Conservation (phyloP, 2,329 filamentous ascomycete genomes). For the Botrytis hyacinthi region DNA sequence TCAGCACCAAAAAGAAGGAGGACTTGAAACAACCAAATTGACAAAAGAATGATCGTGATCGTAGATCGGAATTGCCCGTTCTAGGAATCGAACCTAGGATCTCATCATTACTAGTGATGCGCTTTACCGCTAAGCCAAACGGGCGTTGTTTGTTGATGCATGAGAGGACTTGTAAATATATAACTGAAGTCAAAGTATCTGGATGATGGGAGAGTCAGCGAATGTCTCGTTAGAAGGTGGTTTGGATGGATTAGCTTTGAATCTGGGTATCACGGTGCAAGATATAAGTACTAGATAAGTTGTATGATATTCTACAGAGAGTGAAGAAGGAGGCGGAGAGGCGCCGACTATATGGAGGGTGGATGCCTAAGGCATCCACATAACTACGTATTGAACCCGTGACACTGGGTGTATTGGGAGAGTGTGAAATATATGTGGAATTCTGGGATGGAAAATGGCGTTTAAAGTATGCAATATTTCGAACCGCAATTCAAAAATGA, state of each 20-base stretch:
- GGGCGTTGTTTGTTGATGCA: neutral
- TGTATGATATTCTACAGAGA: no score
- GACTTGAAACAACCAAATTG: no score
- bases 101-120: conserved; percentile 18
- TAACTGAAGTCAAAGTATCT: fast-evolving
- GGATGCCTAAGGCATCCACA: no score
- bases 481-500: no score
- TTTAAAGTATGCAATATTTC: no score
- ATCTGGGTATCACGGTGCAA: neutral
- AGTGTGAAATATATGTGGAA: neutral
- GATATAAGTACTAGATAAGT: no score
- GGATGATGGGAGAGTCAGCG: neutral
- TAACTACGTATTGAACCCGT: no score
- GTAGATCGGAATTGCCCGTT: neutral
- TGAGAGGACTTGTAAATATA: neutral
- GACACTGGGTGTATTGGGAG: no score
- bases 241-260: neutral
- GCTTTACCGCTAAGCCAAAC: conserved; percentile 19
- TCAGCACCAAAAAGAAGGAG: neutral
- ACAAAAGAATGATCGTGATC: fast-evolving
- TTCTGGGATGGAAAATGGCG: neutral
- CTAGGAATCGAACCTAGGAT: conserved; percentile 19
- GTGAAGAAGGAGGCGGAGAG: no score
- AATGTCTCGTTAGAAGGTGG: neutral
- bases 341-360: no score